Evolutionary conservation across 257 asterid species (phyloP), one percentile per base, ranked within the genome.

Genomic region (Scutellaria galericulata): DNA sequence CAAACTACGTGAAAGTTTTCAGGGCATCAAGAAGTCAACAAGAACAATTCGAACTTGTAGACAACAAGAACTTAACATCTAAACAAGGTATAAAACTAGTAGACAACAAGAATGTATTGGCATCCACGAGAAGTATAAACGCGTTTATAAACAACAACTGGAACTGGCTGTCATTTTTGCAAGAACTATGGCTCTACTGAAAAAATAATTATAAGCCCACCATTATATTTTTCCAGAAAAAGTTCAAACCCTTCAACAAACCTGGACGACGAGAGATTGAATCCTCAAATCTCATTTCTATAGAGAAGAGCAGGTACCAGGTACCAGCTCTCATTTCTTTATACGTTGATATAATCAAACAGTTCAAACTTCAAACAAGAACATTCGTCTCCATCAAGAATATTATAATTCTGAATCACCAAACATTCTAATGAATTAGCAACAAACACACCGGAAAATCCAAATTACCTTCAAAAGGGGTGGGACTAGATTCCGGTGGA

Each of bases 401-500:
- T 7, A 40, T 15, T 5, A 62, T 40, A 24, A 42, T 22, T 69
- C 71, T 20, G 45, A 39, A 72, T 51, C 47, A 39, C 64, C 47
- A 62, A 40, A 63, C 39, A 5, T 22, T 7, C 40, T 35, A 27
- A 51, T 72, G 6, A 46, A 53, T 52, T 15, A 42, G 52, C 73
- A 39, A 70, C 22, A 20, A 20, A 11, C 1, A 55, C 14, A 11
- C 37, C 2, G 20, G 10, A 10, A 39, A 54, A 47, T 51, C 15
- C 58, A 3, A 68, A 20, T 66, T 81, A 84, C 86, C 88, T 73
- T 42, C 56, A 8, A 9, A 13, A 54, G 45, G 64, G 6, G 63
- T 7, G 6, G 18, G 64, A 77, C 77, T 58, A 41, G 68, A 40
- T 8, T 64, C 74, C 24, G 88, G 79, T 9, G 85, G 73, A 66